phyloP scores from a whole-genome alignment of 495 filamentous ascomycete species.

The Ascodesmis nigricans region DNA sequence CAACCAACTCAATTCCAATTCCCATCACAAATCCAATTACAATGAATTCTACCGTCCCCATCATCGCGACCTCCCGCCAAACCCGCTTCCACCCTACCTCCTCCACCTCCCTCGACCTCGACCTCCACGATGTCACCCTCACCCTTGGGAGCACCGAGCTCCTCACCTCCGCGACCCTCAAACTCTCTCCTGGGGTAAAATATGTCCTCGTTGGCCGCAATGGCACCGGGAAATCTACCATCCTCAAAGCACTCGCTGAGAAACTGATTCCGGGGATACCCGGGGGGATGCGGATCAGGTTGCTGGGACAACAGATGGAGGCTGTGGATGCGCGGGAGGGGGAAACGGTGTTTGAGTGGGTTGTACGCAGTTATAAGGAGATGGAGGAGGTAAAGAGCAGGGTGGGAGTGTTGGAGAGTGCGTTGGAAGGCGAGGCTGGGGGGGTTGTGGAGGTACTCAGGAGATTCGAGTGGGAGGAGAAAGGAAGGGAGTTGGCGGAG shows the following conservation, averaged over 20 bases:
- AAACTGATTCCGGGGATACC: conserved; percentile 63
- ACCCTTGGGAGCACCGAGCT: conserved; percentile 37
- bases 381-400: conserved; percentile 36
- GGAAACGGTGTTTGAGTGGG: conserved; percentile 39
- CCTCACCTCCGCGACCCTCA: conserved; percentile 41
- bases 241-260: conserved; percentile 51
- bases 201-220: conserved; percentile 61
- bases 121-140: conserved; percentile 44
- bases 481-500: conserved; percentile 38
- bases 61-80: conserved; percentile 34
- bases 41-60: conserved; percentile 28
- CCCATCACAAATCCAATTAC: too few species aligned
- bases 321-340: conserved; percentile 11
- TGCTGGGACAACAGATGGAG: conserved; percentile 45
- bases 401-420: conserved; percentile 29
- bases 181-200: conserved; percentile 43
- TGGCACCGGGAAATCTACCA: conserved; percentile 59
- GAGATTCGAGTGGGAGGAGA: conserved; percentile 34
- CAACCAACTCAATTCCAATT: too few species aligned
- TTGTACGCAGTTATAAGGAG: conserved; percentile 40
- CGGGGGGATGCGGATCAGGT: conserved; percentile 39
- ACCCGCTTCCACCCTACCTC: conserved; percentile 35
- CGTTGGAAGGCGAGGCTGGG: conserved; percentile 30
- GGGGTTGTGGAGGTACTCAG: conserved; percentile 37
- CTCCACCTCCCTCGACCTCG: conserved; percentile 36